phyloP scores from a whole-genome alignment of 441 rosid species.

The Isatis lusitanica region DNA sequence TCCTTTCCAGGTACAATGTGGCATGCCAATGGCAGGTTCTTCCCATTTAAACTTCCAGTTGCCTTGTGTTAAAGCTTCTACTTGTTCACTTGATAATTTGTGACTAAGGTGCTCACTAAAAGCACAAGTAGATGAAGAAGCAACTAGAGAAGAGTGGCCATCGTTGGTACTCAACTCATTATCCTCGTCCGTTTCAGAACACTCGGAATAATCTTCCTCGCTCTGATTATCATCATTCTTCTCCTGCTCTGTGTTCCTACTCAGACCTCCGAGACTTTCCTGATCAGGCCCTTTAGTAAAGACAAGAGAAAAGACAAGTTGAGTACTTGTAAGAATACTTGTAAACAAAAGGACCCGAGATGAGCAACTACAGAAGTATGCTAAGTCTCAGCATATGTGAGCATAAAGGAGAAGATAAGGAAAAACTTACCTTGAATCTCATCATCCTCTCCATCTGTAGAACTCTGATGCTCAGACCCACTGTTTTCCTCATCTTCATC shows the following conservation, averaged over 20 bases:
- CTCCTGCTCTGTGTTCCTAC: slow-evolving; percentile 28
- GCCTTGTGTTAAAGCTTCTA: neutral
- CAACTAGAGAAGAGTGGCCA: neutral
- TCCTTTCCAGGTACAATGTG: neutral
- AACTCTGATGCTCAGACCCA: slow-evolving; percentile 39
- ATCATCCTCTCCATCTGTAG: slow-evolving; percentile 43
- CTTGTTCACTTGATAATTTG: neutral
- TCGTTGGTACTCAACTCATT: neutral
- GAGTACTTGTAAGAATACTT: slow-evolving; percentile 4
- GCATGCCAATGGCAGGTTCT: neutral
- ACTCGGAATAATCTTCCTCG: slow-evolving; percentile 44
- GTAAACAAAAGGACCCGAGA: neutral
- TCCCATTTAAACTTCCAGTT: neutral
- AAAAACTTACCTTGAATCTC: slow-evolving; percentile 28
- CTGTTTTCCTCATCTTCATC: slow-evolving; percentile 43
- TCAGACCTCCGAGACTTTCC: slow-evolving; percentile 28
- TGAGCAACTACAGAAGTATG: neutral
- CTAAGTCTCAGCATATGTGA: neutral
- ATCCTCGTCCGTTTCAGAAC: slow-evolving; percentile 32
- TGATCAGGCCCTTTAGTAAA: slow-evolving; percentile 39
- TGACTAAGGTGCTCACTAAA: neutral
- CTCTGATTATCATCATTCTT: slow-evolving; percentile 39
- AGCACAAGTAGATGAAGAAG: neutral
- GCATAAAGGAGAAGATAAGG: neutral
- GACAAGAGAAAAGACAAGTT: too few relatives aligned